Base-by-base conservation (phyloP, 345 rosid species). In the Ricinus communis region DNA sequence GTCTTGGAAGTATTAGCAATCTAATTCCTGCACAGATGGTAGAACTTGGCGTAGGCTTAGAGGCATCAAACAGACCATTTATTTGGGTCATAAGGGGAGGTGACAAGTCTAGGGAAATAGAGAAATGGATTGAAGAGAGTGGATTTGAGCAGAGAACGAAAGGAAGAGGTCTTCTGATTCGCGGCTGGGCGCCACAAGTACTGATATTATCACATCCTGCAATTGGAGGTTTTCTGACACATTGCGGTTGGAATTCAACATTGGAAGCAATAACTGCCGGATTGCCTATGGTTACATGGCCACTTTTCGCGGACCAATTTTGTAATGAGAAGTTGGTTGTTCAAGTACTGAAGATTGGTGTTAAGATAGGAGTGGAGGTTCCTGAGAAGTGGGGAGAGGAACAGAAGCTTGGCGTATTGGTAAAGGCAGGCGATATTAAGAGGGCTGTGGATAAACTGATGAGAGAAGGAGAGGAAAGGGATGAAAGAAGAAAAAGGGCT, bases 141-240 rank as follows among this genome's bases (percentile, higher is more conserved):
- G 70, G 73, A 31, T 83, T 70, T 16, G 81, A 81, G 69, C 71
- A 74, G 51, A 76, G 77, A 55, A 43, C 53, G 10, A 62, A 71
- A 52, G 83, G 58, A 15, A 64, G 79, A 68, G 81, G 87, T 0
- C 30, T 81, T 36, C 5, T 83, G 70, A 62, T 81, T 18, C 27
- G 74, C 0, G 87, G 80, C 12, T 81, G 87, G 83, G 85, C 83
- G 8, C 85, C 86, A 1, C 84, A 83, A 38, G 74, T 78, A 4
- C 24, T 73, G 24, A 78, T 83, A 27, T 41, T 83, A 36, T 78
- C 84, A 5, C 87, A 83, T 59, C 59, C 40, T 0, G 64, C 84
- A 43, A 51, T 81, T 2, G 82, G 84, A 13, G 84, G 71, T 3
- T 80, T 83, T 51, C 46, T 83, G 47, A 80, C 81, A 8, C 86